Evolutionary conservation across 768 basidiomycete genomes (phyloP).

Genomic region (Mycena indigotica): DNA sequence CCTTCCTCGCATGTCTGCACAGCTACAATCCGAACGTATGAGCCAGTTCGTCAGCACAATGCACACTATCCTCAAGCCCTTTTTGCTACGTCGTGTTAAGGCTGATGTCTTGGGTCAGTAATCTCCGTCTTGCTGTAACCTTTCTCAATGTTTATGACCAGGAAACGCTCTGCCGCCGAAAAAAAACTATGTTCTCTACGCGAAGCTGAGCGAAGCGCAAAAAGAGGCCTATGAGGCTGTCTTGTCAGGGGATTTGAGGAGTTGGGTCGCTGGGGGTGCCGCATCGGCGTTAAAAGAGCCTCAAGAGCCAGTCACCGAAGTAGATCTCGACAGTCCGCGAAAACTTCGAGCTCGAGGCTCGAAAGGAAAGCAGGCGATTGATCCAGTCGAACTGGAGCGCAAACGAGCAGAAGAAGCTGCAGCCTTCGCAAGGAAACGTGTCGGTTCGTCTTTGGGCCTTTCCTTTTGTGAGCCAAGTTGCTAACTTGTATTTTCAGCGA

Average conservation of each 20-base stretch:
- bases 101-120: conserved; percentile 69
- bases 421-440: conserved; percentile 58
- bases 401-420: conserved; percentile 49
- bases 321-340: conserved; percentile 17
- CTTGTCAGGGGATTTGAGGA: conserved; percentile 68
- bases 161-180: conserved; percentile 85
- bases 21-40: conserved; percentile 59
- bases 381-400: conserved; percentile 31
- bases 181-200: conserved; percentile 93
- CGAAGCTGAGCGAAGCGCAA: conserved; percentile 81
- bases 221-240: conserved; percentile 84
- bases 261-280: conserved; percentile 50
- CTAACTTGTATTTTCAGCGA: too few species aligned
- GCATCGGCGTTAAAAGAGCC: conserved; percentile 32
- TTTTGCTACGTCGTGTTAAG: conserved; percentile 90
- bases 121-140: too few species aligned
- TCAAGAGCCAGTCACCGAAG: conserved; percentile 23
- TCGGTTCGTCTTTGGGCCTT: too few species aligned
- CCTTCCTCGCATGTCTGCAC: conserved; percentile 61
- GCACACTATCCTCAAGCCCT: conserved; percentile 92
- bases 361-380: conserved; percentile 22
- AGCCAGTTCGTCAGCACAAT: conserved; percentile 73
- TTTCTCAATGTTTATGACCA: too few species aligned
- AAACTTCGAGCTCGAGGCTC: conserved; percentile 39
- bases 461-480: too few species aligned